These are phyloP conservation scores for Pythium folliculosum DNA, from an alignment of 352 stramenopile species.

Conservation along the genomic window DNA sequence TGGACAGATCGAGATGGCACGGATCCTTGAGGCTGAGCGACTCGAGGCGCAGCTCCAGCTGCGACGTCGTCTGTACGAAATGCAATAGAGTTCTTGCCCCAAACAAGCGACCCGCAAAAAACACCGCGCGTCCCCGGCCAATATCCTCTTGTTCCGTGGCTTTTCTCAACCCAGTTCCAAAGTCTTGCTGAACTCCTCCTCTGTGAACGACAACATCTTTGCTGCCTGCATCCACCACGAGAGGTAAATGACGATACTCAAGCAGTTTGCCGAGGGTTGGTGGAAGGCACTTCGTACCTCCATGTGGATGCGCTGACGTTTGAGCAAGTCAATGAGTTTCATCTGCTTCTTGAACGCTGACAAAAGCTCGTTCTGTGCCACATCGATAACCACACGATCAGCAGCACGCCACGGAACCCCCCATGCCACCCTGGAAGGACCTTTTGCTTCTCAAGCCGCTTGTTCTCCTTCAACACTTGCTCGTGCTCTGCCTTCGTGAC, in stretches of 20 bases:
- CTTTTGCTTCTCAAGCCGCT: constrained; percentile 84
- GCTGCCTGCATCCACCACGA: constrained; percentile 41
- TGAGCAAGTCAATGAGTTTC: constrained; percentile 87
- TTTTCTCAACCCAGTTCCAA: constrained; percentile 44
- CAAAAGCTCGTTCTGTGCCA: constrained; percentile 60
- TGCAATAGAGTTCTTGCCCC: constrained; percentile 19
- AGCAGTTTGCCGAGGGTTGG: too few relatives aligned
- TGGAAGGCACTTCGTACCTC: constrained; percentile 38
- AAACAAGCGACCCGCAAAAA: neutral
- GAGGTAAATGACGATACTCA: too few relatives aligned
- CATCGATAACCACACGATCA: neutral
- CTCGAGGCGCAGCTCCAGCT: constrained; percentile 70
- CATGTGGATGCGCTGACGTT: constrained; percentile 85
- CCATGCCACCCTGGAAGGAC: constrained; percentile 13
- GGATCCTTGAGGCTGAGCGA: constrained; percentile 73
- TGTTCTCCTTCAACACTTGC: constrained; percentile 62
- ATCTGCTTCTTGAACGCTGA: constrained; percentile 86
- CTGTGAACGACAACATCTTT: constrained; percentile 87
- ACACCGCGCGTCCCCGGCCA: neutral
- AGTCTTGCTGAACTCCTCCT: constrained; percentile 82
- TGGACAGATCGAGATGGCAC: constrained; percentile 64
- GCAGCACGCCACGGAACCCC: neutral
- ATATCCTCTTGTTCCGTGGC: neutral
- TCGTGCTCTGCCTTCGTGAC: constrained; percentile 62
- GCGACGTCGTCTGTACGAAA: constrained; percentile 62